phyloP scores from a whole-genome alignment of 495 filamentous ascomycete species.

The Penicillium tannophilum region DNA sequence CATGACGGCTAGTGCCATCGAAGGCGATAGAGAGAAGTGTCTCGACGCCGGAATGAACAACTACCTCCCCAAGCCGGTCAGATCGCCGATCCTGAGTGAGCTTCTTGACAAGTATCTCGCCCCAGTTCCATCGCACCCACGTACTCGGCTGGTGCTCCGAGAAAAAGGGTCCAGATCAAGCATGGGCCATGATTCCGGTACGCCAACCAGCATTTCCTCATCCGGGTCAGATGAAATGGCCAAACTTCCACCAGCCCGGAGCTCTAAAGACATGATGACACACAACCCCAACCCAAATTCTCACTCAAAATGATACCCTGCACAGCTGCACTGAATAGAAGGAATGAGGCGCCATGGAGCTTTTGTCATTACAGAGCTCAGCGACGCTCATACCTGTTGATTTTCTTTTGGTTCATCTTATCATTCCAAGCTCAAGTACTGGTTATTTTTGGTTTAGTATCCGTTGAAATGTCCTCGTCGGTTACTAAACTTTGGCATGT shows the following conservation, averaged over 20 bases:
- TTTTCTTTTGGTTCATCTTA: conserved; percentile 8
- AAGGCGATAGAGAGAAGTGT: conserved; percentile 89
- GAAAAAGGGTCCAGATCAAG: conserved; percentile 36
- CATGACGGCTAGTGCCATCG: conserved; percentile 91
- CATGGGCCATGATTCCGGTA: conserved; percentile 35
- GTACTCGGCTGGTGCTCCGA: conserved; percentile 41
- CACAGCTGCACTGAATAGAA: conserved; percentile 22
- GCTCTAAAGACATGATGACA: conserved; percentile 24
- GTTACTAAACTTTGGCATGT: neutral
- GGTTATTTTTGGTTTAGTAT: neutral
- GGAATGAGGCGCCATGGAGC: conserved; percentile 21
- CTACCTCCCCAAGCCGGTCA: conserved; percentile 89
- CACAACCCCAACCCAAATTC: conserved; percentile 5
- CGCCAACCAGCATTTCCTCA: conserved; percentile 40
- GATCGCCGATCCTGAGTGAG: conserved; percentile 69
- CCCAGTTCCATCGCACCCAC: conserved; percentile 49
- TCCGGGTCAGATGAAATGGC: conserved; percentile 38
- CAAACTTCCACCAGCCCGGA: conserved; percentile 8
- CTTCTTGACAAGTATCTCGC: conserved; percentile 73
- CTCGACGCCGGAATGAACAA: conserved; percentile 94
- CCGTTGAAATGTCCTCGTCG: neutral
- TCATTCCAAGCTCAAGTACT: neutral
- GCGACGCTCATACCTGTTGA: neutral
- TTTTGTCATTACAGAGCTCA: conserved; percentile 5
- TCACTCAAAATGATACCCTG: conserved; percentile 27